Base-by-base conservation (phyloP, 2,329 filamentous ascomycete species). In the Botrytis galanthina region DNA sequence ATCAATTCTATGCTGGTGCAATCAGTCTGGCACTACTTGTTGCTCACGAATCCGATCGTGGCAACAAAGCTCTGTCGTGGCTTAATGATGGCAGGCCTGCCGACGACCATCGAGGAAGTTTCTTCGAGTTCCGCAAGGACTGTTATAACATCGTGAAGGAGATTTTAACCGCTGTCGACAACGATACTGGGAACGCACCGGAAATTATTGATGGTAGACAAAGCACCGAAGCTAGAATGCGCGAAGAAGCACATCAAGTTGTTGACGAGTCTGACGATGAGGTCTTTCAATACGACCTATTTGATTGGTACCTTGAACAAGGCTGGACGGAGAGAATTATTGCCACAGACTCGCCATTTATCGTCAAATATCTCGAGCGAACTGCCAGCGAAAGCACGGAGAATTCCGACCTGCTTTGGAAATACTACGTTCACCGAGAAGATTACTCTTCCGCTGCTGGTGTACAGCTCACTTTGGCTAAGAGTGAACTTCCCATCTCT, bases 261-360 rank as follows among this genome's bases (percentile, higher is more conserved):
- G 94, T 99, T 78, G 93, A 97, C 80, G 89, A 88, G 74, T 97
- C 95, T 0, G 88, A 91, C 22, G 96, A 99, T 77, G 93, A 98
- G 80, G 93, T 98, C 7, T 99, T 99, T 84, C 92, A 98, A 81
- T 97, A 93, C 75, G 94, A 93, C 79, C 87, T 99, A n/a, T 99
- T 98, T 81, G 95, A 98, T 79, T 99, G 96, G 95, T 99, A 99
- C 82, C 90, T 98, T 77, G 84, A 88, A 71, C 91, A 95, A 81
- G 92, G 92, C 29, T 95, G 93, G 90, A 92, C 90, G 16, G 94
- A 98, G 76, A 91, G 94, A 22, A 88, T 99, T 42, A 88, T 99
- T 48, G 90, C 92, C 51, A 94, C 96, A 70, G 89, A 95, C 73
- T 97, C 95, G 8, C 89, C 91, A 0, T 95, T 94, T 79, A 94